Evolutionary conservation across 2,329 filamentous ascomycete genomes (phyloP).

Genomic region (Sclerotinia spermophila): DNA sequence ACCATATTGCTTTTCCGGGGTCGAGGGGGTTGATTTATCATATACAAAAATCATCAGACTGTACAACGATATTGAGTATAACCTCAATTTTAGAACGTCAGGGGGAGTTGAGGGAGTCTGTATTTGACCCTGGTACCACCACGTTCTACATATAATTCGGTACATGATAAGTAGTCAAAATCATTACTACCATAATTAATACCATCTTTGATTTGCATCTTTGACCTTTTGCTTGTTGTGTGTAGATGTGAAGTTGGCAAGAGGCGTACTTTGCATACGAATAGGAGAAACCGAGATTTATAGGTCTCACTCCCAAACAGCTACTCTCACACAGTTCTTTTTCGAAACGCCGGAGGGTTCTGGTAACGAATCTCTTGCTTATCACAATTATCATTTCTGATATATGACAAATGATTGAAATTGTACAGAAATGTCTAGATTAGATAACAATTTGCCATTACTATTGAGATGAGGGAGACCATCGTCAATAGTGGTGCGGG

Average conservation of each 20-base stretch:
- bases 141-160: conserved; percentile 2
- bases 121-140: background rate
- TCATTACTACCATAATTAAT: conserved; percentile 6
- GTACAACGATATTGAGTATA: conserved; percentile 21
- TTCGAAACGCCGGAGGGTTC: background rate
- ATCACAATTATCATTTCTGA: background rate
- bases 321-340: background rate
- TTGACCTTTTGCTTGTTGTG: background rate
- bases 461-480: background rate
- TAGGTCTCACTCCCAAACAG: background rate
- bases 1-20: conserved; percentile 9
- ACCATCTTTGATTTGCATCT: background rate
- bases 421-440: background rate
- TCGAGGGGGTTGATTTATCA: background rate
- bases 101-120: conserved; percentile 11
- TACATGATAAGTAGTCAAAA: background rate
- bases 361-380: background rate
- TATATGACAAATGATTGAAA: background rate
- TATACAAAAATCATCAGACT: conserved; percentile 23
- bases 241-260: background rate
- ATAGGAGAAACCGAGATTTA: background rate
- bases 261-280: background rate
- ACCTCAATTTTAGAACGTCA: background rate
- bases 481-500: background rate
- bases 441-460: background rate